Evolutionary conservation across 2,329 filamentous ascomycete species (phyloP).

Genomic region (Moelleriella libera): DNA sequence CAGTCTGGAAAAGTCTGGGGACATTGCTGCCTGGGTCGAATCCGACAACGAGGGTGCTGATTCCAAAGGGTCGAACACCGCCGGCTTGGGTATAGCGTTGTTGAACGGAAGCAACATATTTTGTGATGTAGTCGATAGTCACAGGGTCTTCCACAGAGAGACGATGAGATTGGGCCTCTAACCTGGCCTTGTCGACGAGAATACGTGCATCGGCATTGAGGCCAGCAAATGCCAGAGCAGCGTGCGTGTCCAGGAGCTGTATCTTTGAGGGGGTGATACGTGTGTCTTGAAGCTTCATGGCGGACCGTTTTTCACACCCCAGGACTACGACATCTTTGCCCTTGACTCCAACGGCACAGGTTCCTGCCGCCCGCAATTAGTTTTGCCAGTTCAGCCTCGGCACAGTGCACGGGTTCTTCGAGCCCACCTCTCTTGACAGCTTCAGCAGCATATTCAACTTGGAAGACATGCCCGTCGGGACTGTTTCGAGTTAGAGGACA

Average conservation of each 20-base stretch:
- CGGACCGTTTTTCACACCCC: conserved; percentile 95
- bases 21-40: conserved; percentile 88
- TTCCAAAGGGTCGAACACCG: conserved; percentile 96
- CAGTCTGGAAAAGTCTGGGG: conserved; percentile 90
- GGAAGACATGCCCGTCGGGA: conserved; percentile 98
- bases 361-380: conserved; percentile 41
- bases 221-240: conserved; percentile 92
- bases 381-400: background rate
- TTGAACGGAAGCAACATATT: conserved; percentile 95
- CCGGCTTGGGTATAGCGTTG: conserved; percentile 98
- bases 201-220: conserved; percentile 97
- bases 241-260: conserved; percentile 86
- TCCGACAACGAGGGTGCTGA: conserved; percentile 95
- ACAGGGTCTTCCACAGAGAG: conserved; percentile 95
- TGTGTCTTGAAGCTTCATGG: conserved; percentile 98
- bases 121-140: conserved; percentile 98
- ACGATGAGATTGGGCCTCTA: conserved; percentile 95
- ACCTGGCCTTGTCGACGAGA: conserved; percentile 90
- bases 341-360: conserved; percentile 96
- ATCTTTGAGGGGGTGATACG: conserved; percentile 99
- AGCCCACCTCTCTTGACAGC: conserved; percentile 86
- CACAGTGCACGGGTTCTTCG: background rate
- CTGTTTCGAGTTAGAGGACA: conserved; percentile 40
- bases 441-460: conserved; percentile 98
- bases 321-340: conserved; percentile 87